Percentiles rank a stretch among this genome's conserved stretches.
Evolutionary conservation across 768 basidiomycete species (phyloP).

Genomic region (Kondoa subrosea): DNA sequence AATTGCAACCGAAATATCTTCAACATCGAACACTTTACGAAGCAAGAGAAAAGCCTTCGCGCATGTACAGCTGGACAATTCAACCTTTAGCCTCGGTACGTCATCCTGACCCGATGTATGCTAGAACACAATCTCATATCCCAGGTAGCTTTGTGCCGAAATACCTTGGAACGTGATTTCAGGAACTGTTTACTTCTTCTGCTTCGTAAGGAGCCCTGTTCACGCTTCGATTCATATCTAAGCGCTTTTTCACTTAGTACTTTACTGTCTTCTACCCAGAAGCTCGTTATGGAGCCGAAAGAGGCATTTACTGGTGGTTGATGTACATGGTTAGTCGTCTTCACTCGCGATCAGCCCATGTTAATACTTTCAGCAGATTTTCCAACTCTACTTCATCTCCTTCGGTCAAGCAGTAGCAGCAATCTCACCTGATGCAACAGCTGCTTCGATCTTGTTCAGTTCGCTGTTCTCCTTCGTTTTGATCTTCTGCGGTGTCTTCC

Average conservation of each 20-base stretch:
- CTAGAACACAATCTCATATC: constrained; percentile 10
- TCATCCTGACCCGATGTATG: constrained; percentile 25
- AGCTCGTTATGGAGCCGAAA: not conserved
- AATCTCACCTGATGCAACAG: constrained; percentile 46
- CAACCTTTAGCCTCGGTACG: constrained; percentile 16
- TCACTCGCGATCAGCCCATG: too few relatives aligned
- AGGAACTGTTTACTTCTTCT: constrained; percentile 45
- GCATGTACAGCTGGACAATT: constrained; percentile 48
- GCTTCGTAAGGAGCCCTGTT: constrained; percentile 57
- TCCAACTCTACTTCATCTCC: constrained; percentile 47
- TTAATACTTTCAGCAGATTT: too few relatives aligned
- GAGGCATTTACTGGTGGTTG: constrained; percentile 10
- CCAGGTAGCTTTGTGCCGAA: not conserved
- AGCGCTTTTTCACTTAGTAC: not conserved
- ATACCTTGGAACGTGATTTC: constrained; percentile 9
- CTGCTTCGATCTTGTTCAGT: constrained; percentile 45
- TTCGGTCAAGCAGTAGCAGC: constrained; percentile 48
- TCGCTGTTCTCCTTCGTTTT: constrained; percentile 31
- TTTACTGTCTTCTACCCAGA: not conserved
- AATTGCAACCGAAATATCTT: constrained; percentile 49
- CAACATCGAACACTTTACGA: constrained; percentile 47
- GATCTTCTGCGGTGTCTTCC: not conserved
- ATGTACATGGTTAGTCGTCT: too few relatives aligned
- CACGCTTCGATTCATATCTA: not conserved
- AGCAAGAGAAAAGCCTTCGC: constrained; percentile 48